These are phyloP conservation scores for Penicillium sp. DNA, from an alignment of 2,329 filamentous ascomycete species.

Conservation along the genomic window DNA sequence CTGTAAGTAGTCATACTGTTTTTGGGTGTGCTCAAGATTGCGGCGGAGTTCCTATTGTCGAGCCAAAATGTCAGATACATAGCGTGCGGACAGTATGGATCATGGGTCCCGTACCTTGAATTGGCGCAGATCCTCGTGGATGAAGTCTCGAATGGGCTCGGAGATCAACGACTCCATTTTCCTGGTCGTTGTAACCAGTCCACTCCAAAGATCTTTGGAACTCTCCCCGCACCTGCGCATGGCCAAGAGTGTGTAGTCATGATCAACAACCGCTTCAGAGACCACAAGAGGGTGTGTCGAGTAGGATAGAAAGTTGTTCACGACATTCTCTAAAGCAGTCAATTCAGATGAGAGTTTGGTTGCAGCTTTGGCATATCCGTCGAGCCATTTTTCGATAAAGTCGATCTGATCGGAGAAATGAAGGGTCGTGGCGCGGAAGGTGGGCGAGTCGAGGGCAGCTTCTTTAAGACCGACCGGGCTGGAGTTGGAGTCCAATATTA, in stretches of 20 bases:
- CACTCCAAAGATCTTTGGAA: constrained; percentile 83
- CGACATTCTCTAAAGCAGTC: constrained; percentile 72
- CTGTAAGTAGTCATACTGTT: constrained; percentile 78
- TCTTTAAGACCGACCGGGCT: constrained; percentile 87
- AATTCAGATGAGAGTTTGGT: constrained; percentile 66
- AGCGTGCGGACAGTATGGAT: constrained; percentile 1
- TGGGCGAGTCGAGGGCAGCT: constrained; percentile 93
- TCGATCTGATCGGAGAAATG: constrained; percentile 94
- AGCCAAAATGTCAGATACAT: constrained; percentile 16
- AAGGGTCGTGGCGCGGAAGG: constrained; percentile 81
- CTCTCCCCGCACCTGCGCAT: constrained; percentile 83
- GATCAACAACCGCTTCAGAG: constrained; percentile 84
- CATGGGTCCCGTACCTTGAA: constrained; percentile 63
- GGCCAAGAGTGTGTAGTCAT: constrained; percentile 89
- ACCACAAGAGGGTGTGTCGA: constrained; percentile 72
- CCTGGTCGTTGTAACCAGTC: constrained; percentile 71
- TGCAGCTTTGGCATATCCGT: constrained; percentile 65
- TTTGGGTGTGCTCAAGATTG: constrained; percentile 75
- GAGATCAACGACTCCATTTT: constrained; percentile 74
- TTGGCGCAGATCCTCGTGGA: constrained; percentile 74
- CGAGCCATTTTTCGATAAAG: constrained; percentile 88
- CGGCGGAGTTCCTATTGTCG: constrained; percentile 65
- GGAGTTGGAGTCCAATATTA: constrained; percentile 15
- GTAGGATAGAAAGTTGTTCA: constrained; percentile 74
- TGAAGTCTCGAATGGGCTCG: constrained; percentile 79